A percentile compares a stretch with the other conserved stretches of the same genome.
phyloP scores from a whole-genome alignment of 1,139 yeast genomes.

The Geotrichum australiense region DNA sequence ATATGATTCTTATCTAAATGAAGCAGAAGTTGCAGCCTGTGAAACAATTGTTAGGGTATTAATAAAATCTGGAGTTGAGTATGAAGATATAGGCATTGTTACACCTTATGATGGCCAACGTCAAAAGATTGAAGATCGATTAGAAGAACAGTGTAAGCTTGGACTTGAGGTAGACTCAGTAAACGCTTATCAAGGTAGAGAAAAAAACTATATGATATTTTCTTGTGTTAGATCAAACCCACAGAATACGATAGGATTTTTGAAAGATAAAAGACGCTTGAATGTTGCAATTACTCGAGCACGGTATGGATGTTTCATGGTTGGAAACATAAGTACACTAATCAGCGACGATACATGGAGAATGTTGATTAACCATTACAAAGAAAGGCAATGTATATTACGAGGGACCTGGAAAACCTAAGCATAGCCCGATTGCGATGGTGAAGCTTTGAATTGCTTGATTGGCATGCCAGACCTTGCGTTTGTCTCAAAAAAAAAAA shows the following conservation, averaged over 20 bases:
- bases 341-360: not conserved
- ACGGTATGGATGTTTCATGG: slow-evolving; percentile 69
- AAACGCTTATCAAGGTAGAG: slow-evolving; percentile 98
- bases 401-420: too few species aligned
- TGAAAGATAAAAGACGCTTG: slow-evolving; percentile 86
- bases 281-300: slow-evolving; percentile 96
- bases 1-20: slow-evolving; percentile 30
- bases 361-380: too few species aligned
- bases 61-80: slow-evolving; percentile 45
- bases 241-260: slow-evolving; percentile 59
- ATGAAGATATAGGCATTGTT: slow-evolving; percentile 73
- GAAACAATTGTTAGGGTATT: slow-evolving; percentile 19
- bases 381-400: too few species aligned
- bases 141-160: slow-evolving; percentile 48
- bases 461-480: too few species aligned
- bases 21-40: slow-evolving; percentile 30
- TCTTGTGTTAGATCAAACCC: slow-evolving; percentile 90
- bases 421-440: too few species aligned
- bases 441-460: too few species aligned
- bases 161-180: slow-evolving; percentile 87
- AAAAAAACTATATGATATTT: slow-evolving; percentile 84
- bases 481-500: too few species aligned
- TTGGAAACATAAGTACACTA: slow-evolving; percentile 48
- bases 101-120: slow-evolving; percentile 94
- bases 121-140: slow-evolving; percentile 47